Evolutionary conservation across 2,329 filamentous ascomycete species (phyloP).

Genomic region (Monosporascus sp.): DNA sequence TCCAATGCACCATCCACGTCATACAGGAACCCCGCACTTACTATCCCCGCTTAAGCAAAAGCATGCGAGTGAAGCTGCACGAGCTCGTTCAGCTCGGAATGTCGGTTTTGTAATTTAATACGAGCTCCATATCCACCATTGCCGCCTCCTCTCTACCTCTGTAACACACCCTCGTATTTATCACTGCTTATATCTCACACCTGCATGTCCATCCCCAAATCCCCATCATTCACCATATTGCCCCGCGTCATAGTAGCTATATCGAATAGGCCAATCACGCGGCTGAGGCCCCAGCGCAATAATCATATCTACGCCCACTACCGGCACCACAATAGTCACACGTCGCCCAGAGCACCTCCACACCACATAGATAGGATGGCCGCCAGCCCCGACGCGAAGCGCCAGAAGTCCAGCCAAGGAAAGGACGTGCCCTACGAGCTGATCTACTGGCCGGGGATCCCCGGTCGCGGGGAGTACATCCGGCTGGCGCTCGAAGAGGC

Average conservation of each 20-base stretch:
- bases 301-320: not conserved
- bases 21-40: too few species aligned
- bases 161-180: too few species aligned
- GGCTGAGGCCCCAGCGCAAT: not conserved
- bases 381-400: constrained; percentile 21
- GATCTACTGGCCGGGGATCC: constrained; percentile 67
- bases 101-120: too few species aligned
- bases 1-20: too few species aligned
- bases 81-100: too few species aligned
- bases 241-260: not conserved
- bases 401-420: constrained; percentile 29
- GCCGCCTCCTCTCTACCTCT: too few species aligned
- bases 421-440: constrained; percentile 54
- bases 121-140: too few species aligned
- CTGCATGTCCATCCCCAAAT: not conserved
- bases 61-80: too few species aligned
- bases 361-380: constrained; percentile 13
- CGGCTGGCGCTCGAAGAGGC: constrained; percentile 69
- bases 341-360: not conserved
- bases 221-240: not conserved
- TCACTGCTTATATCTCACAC: too few species aligned
- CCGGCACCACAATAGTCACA: not conserved
- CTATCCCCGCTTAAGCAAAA: too few species aligned
- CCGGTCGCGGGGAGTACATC: constrained; percentile 70
- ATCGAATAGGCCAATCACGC: not conserved